phyloP scores from a whole-genome alignment of 2,329 filamentous ascomycete species.

The Colletotrichum brevisporum region DNA sequence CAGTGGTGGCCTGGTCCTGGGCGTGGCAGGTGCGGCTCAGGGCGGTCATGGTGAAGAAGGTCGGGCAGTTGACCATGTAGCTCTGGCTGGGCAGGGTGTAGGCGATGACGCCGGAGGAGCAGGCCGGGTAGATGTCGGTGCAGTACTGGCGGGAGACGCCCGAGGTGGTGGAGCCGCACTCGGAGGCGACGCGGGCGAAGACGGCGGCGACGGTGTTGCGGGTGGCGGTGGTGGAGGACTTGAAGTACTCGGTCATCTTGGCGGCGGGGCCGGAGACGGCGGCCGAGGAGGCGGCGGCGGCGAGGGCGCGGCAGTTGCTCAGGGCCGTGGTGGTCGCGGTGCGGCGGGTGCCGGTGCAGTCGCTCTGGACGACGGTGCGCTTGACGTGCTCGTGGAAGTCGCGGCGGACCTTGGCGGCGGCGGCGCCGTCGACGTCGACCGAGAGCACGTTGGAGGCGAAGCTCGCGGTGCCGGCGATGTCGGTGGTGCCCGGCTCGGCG shows the following conservation, averaged over 20 bases:
- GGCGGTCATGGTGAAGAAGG: constrained; percentile 70
- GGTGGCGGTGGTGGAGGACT: constrained; percentile 61
- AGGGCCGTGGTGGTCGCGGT: constrained; percentile 65
- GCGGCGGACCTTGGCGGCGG: constrained; percentile 65
- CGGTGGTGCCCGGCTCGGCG: constrained; percentile 64
- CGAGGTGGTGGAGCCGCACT: constrained; percentile 66
- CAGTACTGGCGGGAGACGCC: constrained; percentile 71
- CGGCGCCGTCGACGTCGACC: constrained; percentile 68
- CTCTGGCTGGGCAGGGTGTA: constrained; percentile 60
- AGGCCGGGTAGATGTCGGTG: constrained; percentile 68
- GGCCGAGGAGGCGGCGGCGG: constrained; percentile 65
- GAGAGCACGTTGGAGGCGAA: constrained; percentile 73
- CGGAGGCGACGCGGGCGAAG: constrained; percentile 63
- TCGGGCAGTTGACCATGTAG: constrained; percentile 73
- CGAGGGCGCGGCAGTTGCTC: constrained; percentile 66
- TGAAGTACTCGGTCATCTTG: constrained; percentile 75
- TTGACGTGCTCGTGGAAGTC: constrained; percentile 58
- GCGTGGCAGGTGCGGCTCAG: constrained; percentile 68
- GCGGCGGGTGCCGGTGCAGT: constrained; percentile 66
- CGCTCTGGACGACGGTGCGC: constrained; percentile 65
- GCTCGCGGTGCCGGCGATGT: constrained; percentile 67
- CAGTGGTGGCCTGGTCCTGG: constrained; percentile 76
- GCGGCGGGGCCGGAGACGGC: constrained; percentile 63
- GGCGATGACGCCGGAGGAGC: constrained; percentile 49
- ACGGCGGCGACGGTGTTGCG: constrained; percentile 67